Percentiles rank a stretch among this genome's conserved stretches.
phyloP scores from a whole-genome alignment of 345 rosid genomes.

The Gossypium australe region DNA sequence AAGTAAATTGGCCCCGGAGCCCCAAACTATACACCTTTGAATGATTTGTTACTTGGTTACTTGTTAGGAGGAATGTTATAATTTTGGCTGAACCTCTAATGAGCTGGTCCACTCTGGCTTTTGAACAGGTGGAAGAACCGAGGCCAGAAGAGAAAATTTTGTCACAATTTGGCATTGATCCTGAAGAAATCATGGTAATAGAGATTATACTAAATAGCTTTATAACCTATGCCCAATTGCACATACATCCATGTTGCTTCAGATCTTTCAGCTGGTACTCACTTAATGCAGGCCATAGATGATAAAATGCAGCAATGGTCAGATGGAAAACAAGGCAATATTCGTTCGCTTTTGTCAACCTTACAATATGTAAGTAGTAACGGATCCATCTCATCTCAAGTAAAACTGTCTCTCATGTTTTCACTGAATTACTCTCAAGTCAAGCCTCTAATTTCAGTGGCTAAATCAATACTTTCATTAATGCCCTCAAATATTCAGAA shows the following conservation, averaged over 20 bases:
- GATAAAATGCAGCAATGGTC: constrained; percentile 70
- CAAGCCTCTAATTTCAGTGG: too few relatives aligned
- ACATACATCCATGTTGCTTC: background rate
- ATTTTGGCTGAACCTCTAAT: constrained; percentile 11
- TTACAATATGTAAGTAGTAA: constrained; percentile 69
- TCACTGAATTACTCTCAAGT: too few relatives aligned
- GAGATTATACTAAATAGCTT: background rate
- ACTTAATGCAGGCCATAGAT: constrained; percentile 49
- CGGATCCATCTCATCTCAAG: background rate
- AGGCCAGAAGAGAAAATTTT: constrained; percentile 33
- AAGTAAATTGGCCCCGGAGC: too few relatives aligned
- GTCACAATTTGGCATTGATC: constrained; percentile 23
- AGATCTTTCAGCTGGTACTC: background rate
- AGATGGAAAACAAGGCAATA: constrained; percentile 74
- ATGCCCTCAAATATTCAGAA: background rate
- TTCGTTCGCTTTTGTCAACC: constrained; percentile 88
- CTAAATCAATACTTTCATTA: background rate
- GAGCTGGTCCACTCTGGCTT: constrained; percentile 5
- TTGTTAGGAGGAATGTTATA: background rate
- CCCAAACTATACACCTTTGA: background rate
- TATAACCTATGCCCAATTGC: background rate
- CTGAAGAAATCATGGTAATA: constrained; percentile 48
- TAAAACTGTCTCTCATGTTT: background rate
- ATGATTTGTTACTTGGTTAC: background rate
- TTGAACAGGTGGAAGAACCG: constrained; percentile 54